These are phyloP conservation scores for Aegilops umbellulata DNA, from an alignment of 176 grass and related monocot genomes.

Conservation along the genomic window DNA sequence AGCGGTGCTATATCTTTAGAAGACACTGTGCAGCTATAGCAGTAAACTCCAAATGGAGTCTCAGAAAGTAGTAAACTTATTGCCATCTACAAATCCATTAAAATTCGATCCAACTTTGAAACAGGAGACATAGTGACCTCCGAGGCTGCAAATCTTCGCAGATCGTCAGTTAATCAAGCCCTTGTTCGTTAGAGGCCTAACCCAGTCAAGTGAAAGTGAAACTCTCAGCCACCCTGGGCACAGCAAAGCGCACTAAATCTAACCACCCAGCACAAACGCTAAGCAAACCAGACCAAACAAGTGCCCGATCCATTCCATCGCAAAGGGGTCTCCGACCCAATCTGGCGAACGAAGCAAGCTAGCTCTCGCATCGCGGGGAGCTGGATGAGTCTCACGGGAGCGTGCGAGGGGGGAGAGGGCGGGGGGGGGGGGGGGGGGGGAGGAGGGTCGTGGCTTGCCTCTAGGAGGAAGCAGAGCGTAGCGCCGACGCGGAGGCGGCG, in stretches of 20 bases:
- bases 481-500: conserved; percentile 71
- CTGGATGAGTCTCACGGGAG: neutral
- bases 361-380: neutral
- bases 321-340: conserved; percentile 17
- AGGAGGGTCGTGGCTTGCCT: conserved; percentile 38
- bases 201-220: neutral
- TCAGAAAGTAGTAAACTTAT: neutral
- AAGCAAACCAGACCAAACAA: neutral
- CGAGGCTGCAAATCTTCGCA: neutral
- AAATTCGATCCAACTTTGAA: neutral
- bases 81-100: neutral
- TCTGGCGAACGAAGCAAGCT: conserved; percentile 34
- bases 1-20: neutral
- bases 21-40: neutral
- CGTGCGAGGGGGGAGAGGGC: neutral
- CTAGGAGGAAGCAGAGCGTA: conserved; percentile 68
- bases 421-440: neutral
- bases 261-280: conserved; percentile 3
- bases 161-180: conserved; percentile 6
- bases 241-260: conserved; percentile 32
- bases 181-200: conserved; percentile 9
- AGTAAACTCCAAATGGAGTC: neutral
- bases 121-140: neutral
- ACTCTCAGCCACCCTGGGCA: neutral
- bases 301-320: conserved; percentile 30